Base-by-base conservation (phyloP, 1,284 basidiomycete genomes). In the Ceratobasidium sp. region DNA sequence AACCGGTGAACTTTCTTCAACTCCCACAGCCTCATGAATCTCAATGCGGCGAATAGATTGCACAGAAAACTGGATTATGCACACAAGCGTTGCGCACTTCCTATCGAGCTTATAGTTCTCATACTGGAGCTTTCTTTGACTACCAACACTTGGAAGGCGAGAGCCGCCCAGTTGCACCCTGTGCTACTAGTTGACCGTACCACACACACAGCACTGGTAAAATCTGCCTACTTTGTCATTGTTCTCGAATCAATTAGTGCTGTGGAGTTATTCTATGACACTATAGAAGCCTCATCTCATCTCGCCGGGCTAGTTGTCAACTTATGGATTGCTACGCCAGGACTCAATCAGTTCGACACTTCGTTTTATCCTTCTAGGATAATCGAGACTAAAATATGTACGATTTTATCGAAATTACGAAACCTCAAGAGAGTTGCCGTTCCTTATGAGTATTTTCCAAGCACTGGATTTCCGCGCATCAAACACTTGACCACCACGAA, bases 361-460 rank as follows among this genome's bases (percentile, higher is more conserved):
- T 58, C 25, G 22, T 25, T 43, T 7, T 40, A 58, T 45, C 56
- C 40, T 2, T 43, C 31, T n/a, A 29, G 40, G 45, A 29, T 45
- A 15, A 27, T 45, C 4, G 56, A 58, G 2, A 31, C 56, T 12
- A 43, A 45, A 32, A 8, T 58, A 13, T n/a, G 10, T n/a, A 43
- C 22, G 29, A 31, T 58, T 17, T 27, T 58, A 27, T 8, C 13
- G 20, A 42, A 25, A 29, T 25, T 42, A 15, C 27, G 20, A 29
- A 58, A 58, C 40, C 15, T 58, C 3, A 45, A 45, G 27, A 35
- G 56, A 31, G 27, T 58, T 27, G 60, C 60, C 22, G 13, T 64
- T 5, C 60, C 60, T 4, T 52, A 64, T 22, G 60, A 45, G 7
- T 64, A 64, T n/a, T 20, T 64, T 13, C 35, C 47, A 2, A 45